phyloP scores from a whole-genome alignment of 2,329 filamentous ascomycete genomes.

The Dactylella cylindrospora region DNA sequence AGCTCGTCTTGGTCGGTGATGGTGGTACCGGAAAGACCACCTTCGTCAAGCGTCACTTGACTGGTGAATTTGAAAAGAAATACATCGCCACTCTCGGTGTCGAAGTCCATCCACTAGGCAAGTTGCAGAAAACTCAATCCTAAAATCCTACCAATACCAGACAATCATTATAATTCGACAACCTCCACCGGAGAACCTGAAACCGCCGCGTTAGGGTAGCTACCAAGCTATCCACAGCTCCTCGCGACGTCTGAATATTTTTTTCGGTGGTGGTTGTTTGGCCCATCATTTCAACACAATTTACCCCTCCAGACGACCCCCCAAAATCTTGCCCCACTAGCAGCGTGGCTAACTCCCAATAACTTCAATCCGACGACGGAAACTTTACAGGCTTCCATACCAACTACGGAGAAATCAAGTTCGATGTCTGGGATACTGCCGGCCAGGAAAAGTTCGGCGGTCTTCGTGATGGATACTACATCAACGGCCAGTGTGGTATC shows the following conservation, averaged over 20 bases:
- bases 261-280: slow-evolving; percentile 7
- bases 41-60: slow-evolving; percentile 99
- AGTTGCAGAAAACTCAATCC: slow-evolving; percentile 44
- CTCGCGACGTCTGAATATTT: slow-evolving; percentile 26
- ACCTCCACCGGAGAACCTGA: background rate
- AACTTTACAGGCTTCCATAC: slow-evolving; percentile 52
- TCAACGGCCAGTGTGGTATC: slow-evolving; percentile 99
- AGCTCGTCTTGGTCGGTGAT: slow-evolving; percentile 99
- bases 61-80: slow-evolving; percentile 99
- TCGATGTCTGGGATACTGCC: slow-evolving; percentile 99
- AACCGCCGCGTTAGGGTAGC: background rate
- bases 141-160: background rate
- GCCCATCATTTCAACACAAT: slow-evolving; percentile 51
- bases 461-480: slow-evolving; percentile 99
- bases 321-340: too few species aligned
- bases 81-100: slow-evolving; percentile 99
- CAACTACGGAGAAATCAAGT: slow-evolving; percentile 94
- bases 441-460: slow-evolving; percentile 99
- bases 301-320: slow-evolving; percentile 40
- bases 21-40: slow-evolving; percentile 99
- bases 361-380: slow-evolving; percentile 37
- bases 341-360: slow-evolving; percentile 49
- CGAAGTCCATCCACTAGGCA: slow-evolving; percentile 95
- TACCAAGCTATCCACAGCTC: slow-evolving; percentile 1
- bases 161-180: background rate